These are phyloP conservation scores for Penicillium corylophilum DNA, from an alignment of 2,329 filamentous ascomycete species.

Conservation along the genomic window DNA sequence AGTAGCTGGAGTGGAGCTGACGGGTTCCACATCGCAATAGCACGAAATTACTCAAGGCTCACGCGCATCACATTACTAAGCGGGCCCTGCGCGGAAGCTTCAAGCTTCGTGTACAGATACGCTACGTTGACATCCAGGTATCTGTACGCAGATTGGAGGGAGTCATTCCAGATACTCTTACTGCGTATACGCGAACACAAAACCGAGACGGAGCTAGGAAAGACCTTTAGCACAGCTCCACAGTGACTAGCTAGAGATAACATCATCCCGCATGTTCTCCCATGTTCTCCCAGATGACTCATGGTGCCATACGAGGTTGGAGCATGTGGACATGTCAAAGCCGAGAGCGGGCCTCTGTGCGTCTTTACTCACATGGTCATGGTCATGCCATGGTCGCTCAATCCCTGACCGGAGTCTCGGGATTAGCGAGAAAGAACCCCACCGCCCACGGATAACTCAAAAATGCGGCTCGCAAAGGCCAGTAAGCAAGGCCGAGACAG, in stretches of 20 bases:
- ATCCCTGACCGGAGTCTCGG: slow-evolving; percentile 1
- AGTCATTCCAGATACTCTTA: no score
- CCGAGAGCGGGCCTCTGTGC: background rate
- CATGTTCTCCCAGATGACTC: background rate
- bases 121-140: background rate
- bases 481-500: slow-evolving; percentile 17
- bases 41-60: background rate
- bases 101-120: background rate
- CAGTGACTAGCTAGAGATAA: background rate
- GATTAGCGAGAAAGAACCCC: background rate
- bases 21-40: background rate
- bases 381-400: background rate
- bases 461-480: slow-evolving; percentile 19
- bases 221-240: background rate
- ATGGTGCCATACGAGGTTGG: background rate
- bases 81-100: background rate
- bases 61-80: background rate
- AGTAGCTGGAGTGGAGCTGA: background rate
- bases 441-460: slow-evolving; percentile 7
- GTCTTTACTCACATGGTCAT: background rate
- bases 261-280: slow-evolving; percentile 9
- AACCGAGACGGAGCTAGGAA: background rate
- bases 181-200: background rate
- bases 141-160: no score
- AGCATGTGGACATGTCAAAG: background rate